Evolutionary conservation across 352 stramenopile species (phyloP).

Genomic region (Phytophthora cactorum): DNA sequence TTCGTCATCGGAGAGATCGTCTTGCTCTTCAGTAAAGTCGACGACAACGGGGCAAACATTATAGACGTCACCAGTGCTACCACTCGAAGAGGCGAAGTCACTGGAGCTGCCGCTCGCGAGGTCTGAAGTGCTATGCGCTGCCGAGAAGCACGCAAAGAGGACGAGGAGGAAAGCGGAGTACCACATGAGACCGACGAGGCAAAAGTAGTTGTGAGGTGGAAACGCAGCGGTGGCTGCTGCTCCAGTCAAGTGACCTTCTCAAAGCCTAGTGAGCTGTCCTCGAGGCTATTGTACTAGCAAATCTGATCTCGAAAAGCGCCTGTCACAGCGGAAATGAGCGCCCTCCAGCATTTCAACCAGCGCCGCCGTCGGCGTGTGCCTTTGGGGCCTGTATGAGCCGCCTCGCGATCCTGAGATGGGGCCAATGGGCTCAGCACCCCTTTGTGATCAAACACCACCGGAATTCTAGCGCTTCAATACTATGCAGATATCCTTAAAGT

Average conservation of each 20-base stretch:
- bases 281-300: background rate
- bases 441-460: background rate
- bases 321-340: conserved; percentile 17
- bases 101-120: background rate
- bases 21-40: conserved; percentile 26
- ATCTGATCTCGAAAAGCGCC: conserved; percentile 9
- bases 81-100: conserved; percentile 1
- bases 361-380: conserved; percentile 10
- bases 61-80: conserved; percentile 20
- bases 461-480: background rate
- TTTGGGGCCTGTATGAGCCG: background rate
- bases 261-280: background rate
- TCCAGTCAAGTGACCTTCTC: conserved; percentile 3
- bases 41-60: conserved; percentile 31
- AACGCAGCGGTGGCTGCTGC: background rate
- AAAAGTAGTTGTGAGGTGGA: conserved; percentile 18
- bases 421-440: background rate
- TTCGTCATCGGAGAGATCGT: conserved; percentile 19
- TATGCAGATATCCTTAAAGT: background rate
- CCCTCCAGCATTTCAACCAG: background rate
- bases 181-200: conserved; percentile 25
- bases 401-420: conserved; percentile 19
- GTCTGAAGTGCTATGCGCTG: conserved; percentile 9
- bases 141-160: conserved; percentile 18
- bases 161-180: conserved; percentile 22